Evolutionary conservation across 2,329 filamentous ascomycete species (phyloP), one percentile per base, ranked within the genome.

Genomic region (Xylariomycetidae sp.): DNA sequence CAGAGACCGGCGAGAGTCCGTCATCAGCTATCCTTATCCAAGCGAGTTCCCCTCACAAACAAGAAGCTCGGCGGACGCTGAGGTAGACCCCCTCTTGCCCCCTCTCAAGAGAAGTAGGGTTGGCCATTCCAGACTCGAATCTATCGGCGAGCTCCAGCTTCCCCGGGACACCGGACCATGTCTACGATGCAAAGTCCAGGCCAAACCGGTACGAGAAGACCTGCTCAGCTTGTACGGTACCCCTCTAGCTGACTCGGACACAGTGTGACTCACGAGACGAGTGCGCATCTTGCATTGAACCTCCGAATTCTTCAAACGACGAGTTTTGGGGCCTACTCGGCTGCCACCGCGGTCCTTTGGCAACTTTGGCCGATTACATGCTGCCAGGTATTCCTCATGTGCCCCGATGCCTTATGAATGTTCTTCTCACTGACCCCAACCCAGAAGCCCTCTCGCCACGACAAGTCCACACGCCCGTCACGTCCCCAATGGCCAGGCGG

Each of bases 141-240:
- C 74, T 13, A 77, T 78, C 28, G 72, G 67, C 26, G 74, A 77
- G 51, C 62, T 78, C 4, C 64, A 63, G 25, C 59, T 77, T 7
- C 58, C 70, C 13, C 65, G 62, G 25, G 66, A 70, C 22, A 52
- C 60, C 12, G 64, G 64, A 12, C 62, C 66, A 11, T 77, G 74
- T 46, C 59, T 77, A 25, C 67, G 69, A 26, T 78, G 74, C 48
- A 67, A 61, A 48, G 55, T 67, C 7, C 49, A 62, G 19, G 65
- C 64, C 27, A 64, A 62, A 49, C 58, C 62, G 46, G 72, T 76
- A 61, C 49, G 63, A 44, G 14, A n/a, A 29, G 27, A 19, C 22
- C 15, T 17, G 5, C n/a, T 14, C 22, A 23, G 26, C n/a, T 15
- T 30, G 6, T 8, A 27, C 26, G 16, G 19, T 27, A 31, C 17